These are phyloP conservation scores for Amborella trichopoda DNA, from an alignment of 164 flowering plant species.

Conservation along the genomic window DNA sequence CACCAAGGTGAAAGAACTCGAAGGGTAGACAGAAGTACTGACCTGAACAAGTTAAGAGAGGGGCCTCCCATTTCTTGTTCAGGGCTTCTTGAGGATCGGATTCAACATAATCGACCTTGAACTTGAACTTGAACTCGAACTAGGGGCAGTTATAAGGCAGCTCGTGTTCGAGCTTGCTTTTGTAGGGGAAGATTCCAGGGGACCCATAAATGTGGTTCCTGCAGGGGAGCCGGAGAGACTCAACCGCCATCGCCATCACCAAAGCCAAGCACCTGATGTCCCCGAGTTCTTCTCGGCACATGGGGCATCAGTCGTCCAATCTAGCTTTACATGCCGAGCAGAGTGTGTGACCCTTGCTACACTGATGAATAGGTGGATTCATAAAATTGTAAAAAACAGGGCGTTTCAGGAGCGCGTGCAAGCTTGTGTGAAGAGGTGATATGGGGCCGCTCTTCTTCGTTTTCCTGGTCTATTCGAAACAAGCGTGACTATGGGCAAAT, in stretches of 20 bases:
- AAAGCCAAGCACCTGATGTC: slow-evolving; percentile 63
- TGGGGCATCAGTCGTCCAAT: slow-evolving; percentile 50
- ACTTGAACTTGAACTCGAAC: slow-evolving; percentile 35
- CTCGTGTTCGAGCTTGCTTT: slow-evolving; percentile 50
- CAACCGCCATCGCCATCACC: slow-evolving; percentile 41
- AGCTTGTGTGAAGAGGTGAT: too few species aligned
- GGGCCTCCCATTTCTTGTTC: too few species aligned
- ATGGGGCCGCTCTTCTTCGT: too few species aligned
- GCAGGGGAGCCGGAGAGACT: slow-evolving; percentile 49
- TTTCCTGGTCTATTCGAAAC: too few species aligned
- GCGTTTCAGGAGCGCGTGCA: too few species aligned
- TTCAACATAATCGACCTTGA: too few species aligned
- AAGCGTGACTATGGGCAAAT: too few species aligned
- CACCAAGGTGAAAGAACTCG: slow-evolving; percentile 53
- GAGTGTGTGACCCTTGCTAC: slow-evolving; percentile 54
- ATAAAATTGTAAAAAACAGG: too few species aligned
- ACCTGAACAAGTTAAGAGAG: slow-evolving; percentile 50
- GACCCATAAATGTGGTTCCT: slow-evolving; percentile 34
- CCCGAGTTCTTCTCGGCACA: slow-evolving; percentile 55
- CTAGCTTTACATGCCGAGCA: slow-evolving; percentile 49
- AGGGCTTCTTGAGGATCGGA: too few species aligned
- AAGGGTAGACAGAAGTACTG: slow-evolving; percentile 52
- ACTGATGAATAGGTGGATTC: too few species aligned
- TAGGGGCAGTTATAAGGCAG: slow-evolving; percentile 50
- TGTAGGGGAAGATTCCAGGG: slow-evolving; percentile 38